Conservation (phyloP, 2,329 filamentous ascomycete species). For the Mycosphaerelloides madeirae region DNA sequence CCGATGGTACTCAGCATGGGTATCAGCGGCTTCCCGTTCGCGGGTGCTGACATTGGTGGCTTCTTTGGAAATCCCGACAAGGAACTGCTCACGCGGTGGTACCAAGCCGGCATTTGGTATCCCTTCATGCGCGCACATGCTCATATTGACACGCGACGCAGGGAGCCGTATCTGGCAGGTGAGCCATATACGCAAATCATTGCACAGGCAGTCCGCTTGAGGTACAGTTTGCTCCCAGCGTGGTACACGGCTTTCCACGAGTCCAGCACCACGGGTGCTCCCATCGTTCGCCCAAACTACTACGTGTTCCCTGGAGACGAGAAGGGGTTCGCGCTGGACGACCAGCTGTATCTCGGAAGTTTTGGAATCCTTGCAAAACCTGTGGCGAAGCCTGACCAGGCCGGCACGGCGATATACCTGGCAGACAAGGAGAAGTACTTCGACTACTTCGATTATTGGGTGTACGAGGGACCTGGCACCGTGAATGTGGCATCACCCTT, state of each 20-base stretch:
- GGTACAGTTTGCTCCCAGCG: constrained; percentile 82
- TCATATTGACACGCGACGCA: constrained; percentile 89
- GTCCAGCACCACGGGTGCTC: constrained; percentile 74
- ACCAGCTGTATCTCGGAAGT: constrained; percentile 85
- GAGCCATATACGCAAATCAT: constrained; percentile 84
- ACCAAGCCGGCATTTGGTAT: constrained; percentile 93
- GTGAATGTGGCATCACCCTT: constrained; percentile 71
- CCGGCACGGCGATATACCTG: constrained; percentile 74
- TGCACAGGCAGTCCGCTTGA: constrained; percentile 77
- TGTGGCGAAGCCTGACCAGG: constrained; percentile 70
- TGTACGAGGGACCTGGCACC: constrained; percentile 68
- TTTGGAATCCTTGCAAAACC: constrained; percentile 93
- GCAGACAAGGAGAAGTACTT: constrained; percentile 88
- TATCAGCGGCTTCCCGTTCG: constrained; percentile 88
- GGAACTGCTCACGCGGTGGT: constrained; percentile 90
- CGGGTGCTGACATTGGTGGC: constrained; percentile 91
- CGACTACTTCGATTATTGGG: constrained; percentile 86
- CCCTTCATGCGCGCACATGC: constrained; percentile 97
- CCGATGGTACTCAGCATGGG: constrained; percentile 94
- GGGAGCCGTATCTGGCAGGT: constrained; percentile 84
- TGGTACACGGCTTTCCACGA: constrained; percentile 98
- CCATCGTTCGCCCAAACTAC: constrained; percentile 87
- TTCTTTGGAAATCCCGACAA: constrained; percentile 97
- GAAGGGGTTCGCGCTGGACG: constrained; percentile 79
- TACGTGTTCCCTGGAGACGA: constrained; percentile 87